Percentiles rank a stretch among this genome's conserved stretches.
Conservation (phyloP, 768 basidiomycete species). For the Phlebiopsis gigantea region DNA sequence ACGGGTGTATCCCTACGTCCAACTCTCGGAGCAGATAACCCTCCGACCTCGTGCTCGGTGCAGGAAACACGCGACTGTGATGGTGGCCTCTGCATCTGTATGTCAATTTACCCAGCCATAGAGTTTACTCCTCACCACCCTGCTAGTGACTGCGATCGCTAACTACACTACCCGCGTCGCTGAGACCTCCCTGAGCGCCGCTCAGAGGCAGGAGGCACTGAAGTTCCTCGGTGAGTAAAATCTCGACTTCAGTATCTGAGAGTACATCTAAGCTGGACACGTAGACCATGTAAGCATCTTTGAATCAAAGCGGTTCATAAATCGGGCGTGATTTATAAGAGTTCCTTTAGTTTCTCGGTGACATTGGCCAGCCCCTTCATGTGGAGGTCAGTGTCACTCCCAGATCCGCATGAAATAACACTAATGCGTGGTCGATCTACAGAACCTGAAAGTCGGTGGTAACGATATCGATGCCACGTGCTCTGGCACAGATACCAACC, state of each 20-base stretch:
- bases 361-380: slow-evolving; percentile 25
- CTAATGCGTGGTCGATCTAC: not conserved
- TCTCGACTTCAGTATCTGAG: not conserved
- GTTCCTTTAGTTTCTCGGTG: slow-evolving; percentile 20
- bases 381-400: slow-evolving; percentile 17
- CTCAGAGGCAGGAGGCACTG: slow-evolving; percentile 45
- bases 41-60: slow-evolving; percentile 46
- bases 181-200: slow-evolving; percentile 34
- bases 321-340: not conserved
- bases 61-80: slow-evolving; percentile 41
- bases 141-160: slow-evolving; percentile 46
- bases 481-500: slow-evolving; percentile 20
- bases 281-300: slow-evolving; percentile 15
- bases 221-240: slow-evolving; percentile 38
- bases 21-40: slow-evolving; percentile 22
- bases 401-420: not conserved
- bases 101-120: not conserved
- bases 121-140: not conserved
- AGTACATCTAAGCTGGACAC: not conserved
- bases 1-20: not conserved
- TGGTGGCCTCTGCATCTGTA: slow-evolving; percentile 27
- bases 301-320: not conserved
- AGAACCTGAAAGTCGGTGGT: slow-evolving; percentile 23
- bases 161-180: slow-evolving; percentile 50
- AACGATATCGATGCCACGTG: slow-evolving; percentile 24